These are phyloP conservation scores for Salpingoeca rosetta DNA, from an alignment of 78 protist species.

Conservation along the genomic window DNA sequence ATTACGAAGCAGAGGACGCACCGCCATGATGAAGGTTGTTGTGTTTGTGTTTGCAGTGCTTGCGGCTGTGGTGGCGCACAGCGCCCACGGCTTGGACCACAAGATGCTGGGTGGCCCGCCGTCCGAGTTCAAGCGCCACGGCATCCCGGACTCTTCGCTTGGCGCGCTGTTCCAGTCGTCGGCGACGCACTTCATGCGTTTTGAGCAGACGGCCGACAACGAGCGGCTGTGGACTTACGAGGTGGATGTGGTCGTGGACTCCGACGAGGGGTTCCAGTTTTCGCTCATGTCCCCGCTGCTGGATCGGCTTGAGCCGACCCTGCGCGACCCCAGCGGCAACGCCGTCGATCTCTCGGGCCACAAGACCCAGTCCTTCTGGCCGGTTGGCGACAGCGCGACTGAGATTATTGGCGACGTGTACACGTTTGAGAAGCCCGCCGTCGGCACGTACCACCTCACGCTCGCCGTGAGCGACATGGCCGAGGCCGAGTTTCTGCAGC, in stretches of 20 bases:
- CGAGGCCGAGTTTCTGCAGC: not conserved
- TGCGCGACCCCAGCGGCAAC: no score
- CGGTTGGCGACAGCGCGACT: not conserved
- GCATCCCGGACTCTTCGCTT: not conserved
- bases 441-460: not conserved
- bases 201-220: not conserved
- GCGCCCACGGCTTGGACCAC: not conserved
- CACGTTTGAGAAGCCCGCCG: not conserved
- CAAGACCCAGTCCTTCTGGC: not conserved
- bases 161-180: not conserved
- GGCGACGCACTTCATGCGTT: not conserved
- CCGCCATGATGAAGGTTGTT: no score
- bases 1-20: no score
- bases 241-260: no score
- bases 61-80: not conserved
- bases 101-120: not conserved
- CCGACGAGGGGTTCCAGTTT: no score
- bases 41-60: not conserved
- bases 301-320: no score
- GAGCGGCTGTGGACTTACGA: no score
- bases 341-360: no score
- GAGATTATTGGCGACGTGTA: not conserved
- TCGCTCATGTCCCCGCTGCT: no score
- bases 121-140: not conserved
- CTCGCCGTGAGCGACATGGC: not conserved